Base-by-base conservation (phyloP, 164 flowering plant species). In the Sextonia rubra region DNA sequence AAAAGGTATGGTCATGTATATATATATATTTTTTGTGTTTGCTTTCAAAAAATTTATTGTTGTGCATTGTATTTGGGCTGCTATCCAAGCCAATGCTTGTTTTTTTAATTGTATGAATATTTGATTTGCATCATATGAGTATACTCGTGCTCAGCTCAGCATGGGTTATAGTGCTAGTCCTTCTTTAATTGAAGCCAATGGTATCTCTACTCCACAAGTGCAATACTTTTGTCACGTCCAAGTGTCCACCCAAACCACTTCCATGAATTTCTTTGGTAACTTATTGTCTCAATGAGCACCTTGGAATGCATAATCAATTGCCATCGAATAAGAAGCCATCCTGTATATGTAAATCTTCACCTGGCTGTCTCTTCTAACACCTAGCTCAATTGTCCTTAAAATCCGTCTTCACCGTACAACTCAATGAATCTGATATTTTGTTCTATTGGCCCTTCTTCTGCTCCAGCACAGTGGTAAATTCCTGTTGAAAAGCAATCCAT, bases 221-320 rank as follows among this genome's bases (percentile, higher is more conserved):
- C 23, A 2, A 23, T 12, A 20, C 55, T 37, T 37, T n/a, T 37
- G 27, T 47, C 56, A 6, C 18, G 55, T 6, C 71, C 32, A 69
- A 49, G 44, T 69, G 61, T 22, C 61, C 62, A 9, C 71, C 71
- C 7, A 69, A 60, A 18, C 60, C 71, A 48, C 60, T 61, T 22
- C 71, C 37, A 29, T 69, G 71, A 0, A 69, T 20, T 60, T 69
- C 60, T 4, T 14, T 6, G 24, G 49, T 48, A 26, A 69, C 15
- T 15, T 25, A 22, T 4, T 25, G 11, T 7, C 61, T 6, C n/a
- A 69, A 15, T 3, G 62, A 52, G 9, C 61, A 12, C n/a, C 22
- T 5, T 25, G 37, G 22, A 15, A 48, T 52, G 47, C 62, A 69
- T 1, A 69, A 29, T 25, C 18, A n/a, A 14, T 22, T 24, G 9